A percentile compares a stretch with the other conserved stretches of the same genome.
phyloP scores from a whole-genome alignment of 148 eudicot species.

The Rhododendron henanense region DNA sequence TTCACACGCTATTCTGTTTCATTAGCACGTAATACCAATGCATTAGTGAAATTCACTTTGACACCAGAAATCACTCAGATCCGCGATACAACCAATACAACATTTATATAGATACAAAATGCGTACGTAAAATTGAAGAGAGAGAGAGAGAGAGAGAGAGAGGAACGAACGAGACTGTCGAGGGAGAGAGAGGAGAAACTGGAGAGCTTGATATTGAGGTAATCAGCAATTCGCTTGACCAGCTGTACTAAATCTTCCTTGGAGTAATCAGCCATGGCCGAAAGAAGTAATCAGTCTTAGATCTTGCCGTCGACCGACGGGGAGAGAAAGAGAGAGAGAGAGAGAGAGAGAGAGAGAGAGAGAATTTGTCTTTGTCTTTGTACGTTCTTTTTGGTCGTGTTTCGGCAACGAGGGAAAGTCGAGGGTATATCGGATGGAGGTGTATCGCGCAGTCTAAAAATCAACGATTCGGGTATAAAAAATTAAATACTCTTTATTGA shows the following conservation, averaged over 20 bases:
- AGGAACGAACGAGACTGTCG: conserved; percentile 31
- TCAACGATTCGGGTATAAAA: neutral
- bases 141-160: neutral
- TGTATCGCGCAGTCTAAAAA: neutral
- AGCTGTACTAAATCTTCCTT: conserved; percentile 61
- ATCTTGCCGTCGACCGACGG: conserved; percentile 6
- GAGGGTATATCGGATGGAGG: neutral
- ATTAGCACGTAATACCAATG: neutral
- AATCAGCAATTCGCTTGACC: conserved; percentile 59
- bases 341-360: too few species aligned
- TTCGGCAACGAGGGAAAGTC: neutral
- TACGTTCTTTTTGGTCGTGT: neutral
- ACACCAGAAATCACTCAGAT: neutral
- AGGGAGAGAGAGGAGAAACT: conserved; percentile 35
- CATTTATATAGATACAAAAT: neutral
- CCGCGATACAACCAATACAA: neutral
- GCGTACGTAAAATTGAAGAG: neutral
- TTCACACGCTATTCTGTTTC: neutral
- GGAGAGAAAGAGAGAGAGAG: neutral
- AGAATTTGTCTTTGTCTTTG: too few species aligned
- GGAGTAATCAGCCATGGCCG: conserved; percentile 57
- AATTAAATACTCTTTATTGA: neutral
- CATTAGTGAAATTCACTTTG: neutral
- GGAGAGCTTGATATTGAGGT: conserved; percentile 54
- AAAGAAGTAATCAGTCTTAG: neutral